These are phyloP conservation scores for Fraxinus albicans DNA, from an alignment of 305 asterid species.

Conservation along the genomic window DNA sequence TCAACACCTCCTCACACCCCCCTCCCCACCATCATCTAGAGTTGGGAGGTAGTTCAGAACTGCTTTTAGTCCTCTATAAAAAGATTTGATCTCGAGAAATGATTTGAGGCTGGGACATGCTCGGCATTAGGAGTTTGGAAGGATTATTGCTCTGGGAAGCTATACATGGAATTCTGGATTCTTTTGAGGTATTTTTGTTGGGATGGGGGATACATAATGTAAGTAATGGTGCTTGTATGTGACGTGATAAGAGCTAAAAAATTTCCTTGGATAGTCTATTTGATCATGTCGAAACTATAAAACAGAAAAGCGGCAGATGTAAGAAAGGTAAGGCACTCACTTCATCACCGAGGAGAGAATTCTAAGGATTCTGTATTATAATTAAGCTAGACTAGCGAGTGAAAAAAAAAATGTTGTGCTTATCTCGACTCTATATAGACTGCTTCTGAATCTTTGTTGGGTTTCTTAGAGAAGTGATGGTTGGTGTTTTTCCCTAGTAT, in stretches of 20 bases:
- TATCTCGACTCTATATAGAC: background rate
- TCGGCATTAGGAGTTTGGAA: background rate
- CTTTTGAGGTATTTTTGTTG: background rate
- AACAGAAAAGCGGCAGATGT: background rate
- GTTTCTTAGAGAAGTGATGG: background rate
- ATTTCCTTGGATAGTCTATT: background rate
- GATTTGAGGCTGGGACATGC: background rate
- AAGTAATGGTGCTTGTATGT: background rate
- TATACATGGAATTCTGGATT: background rate
- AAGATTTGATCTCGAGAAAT: background rate
- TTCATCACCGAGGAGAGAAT: background rate
- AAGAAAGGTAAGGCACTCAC: background rate
- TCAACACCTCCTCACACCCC: too few relatives aligned
- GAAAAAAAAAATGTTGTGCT: background rate
- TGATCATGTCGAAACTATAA: background rate
- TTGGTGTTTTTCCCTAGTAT: background rate
- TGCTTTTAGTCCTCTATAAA: background rate
- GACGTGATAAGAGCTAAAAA: background rate
- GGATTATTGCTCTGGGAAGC: background rate
- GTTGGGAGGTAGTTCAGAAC: background rate
- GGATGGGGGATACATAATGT: background rate
- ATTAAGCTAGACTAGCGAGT: background rate
- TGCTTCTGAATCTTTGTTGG: background rate
- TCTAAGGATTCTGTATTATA: background rate
- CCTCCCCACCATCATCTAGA: background rate